Percentiles rank a stretch among this genome's conserved stretches.
phyloP scores from a whole-genome alignment of 2,329 filamentous ascomycete genomes.

The Cordyceps tenuipes region DNA sequence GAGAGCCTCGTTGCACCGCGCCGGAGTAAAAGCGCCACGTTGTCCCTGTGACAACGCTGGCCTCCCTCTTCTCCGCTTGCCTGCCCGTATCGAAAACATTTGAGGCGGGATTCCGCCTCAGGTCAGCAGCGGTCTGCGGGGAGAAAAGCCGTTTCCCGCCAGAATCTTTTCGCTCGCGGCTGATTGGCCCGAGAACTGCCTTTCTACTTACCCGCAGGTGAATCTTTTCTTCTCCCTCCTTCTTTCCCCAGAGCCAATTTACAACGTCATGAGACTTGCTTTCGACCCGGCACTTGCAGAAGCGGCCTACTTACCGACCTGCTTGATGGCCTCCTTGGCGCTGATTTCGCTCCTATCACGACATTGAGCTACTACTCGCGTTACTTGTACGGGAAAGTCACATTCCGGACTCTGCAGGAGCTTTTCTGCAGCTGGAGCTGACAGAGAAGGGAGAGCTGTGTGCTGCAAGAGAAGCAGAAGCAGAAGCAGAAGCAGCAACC shows the following conservation, averaged over 20 bases:
- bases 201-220: not conserved
- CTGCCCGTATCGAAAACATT: not conserved
- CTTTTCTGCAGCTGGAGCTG: not conserved
- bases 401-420: not conserved
- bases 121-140: not conserved
- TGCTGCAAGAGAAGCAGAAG: no score
- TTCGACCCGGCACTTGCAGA: not conserved
- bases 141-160: not conserved
- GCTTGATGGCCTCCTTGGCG: not conserved
- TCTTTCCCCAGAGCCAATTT: not conserved
- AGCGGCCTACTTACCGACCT: not conserved
- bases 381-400: not conserved
- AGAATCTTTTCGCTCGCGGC: not conserved
- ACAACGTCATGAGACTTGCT: not conserved
- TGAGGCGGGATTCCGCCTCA: not conserved
- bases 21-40: not conserved
- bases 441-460: no score
- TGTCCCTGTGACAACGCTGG: not conserved
- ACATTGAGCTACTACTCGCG: not conserved
- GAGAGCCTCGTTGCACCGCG: not conserved
- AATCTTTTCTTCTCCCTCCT: not conserved
- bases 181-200: not conserved
- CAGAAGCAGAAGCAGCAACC: not conserved
- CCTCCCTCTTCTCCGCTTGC: not conserved
- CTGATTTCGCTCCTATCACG: not conserved